Evolutionary conservation across 129 eudicot species (phyloP), one percentile per base, ranked within the genome.

Genomic region (Escallonia herrerae): DNA sequence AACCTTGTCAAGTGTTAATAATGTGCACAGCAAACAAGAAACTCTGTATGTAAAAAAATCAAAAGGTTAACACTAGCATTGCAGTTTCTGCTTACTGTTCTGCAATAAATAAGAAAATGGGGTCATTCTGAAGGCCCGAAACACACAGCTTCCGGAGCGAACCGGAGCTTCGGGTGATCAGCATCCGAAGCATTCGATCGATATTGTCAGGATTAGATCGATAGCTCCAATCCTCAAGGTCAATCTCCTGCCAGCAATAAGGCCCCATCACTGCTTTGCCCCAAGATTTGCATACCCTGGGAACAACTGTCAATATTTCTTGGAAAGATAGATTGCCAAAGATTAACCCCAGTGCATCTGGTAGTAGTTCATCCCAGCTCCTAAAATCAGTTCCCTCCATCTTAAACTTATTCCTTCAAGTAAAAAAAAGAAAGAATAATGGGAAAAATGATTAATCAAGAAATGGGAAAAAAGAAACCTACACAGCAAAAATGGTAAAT

Each of bases 251-350:
- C 95, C 95, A 87, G 69, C 95, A 87, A 65, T 84, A 87, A 37
- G 95, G 95, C 50, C 85, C 95, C 69, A 44, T 40, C 5, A 79
- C 90, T 15, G 79, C 85, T 64, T 74, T 80, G 66, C 71, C 64
- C 95, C 95, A 87, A 42, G 95, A 72, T 76, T 87, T 87, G 78
- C 95, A 87, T 11, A 87, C 95, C 48, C 81, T 68, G 5, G 95
- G 95, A 15, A 84, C 80, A 62, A 84, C 67, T 52, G 85, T 74
- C 15, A 87, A 56, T 47, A 60, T 82, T 52, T 87, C 95, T 72
- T 81, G 77, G 14, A 87, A 80, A 7, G 85, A 69, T n/a, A 87
- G 65, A 45, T 84, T 71, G 68, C 77, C 74, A 60, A 87, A 83
- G 73, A 87, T 81, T 57, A 79, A 59, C 54, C 95, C 95, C 53